Evolutionary conservation across 345 rosid genomes (phyloP).

Genomic region (Iberis pinnata): DNA sequence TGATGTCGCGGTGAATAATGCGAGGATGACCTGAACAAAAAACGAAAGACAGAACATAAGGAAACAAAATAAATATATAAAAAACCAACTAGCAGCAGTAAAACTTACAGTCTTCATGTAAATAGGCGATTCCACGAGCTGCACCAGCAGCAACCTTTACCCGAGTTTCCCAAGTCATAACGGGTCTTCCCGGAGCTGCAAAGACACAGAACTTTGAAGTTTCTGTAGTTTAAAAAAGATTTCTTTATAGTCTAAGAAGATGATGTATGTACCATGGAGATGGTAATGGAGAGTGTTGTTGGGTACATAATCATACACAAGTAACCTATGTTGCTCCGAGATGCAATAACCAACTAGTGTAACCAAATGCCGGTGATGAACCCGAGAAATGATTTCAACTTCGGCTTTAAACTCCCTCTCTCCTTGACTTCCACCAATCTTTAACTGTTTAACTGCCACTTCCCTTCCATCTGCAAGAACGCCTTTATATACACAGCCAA

Average conservation of each 20-base stretch:
- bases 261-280: conserved; percentile 65
- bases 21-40: conserved; percentile 96
- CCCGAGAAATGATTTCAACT: conserved; percentile 90
- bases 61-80: background rate
- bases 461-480: conserved; percentile 68
- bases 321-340: conserved; percentile 75
- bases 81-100: conserved; percentile 16
- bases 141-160: conserved; percentile 92
- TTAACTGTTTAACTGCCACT: conserved; percentile 90
- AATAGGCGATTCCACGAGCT: conserved; percentile 95
- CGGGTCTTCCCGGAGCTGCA: conserved; percentile 64
- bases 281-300: conserved; percentile 86
- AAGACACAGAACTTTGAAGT: conserved; percentile 10
- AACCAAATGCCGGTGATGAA: conserved; percentile 98
- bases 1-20: conserved; percentile 93
- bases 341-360: conserved; percentile 93
- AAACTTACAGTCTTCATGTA: conserved; percentile 93
- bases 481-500: conserved; percentile 97
- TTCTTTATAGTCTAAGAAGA: background rate
- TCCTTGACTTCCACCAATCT: conserved; percentile 94
- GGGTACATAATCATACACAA: conserved; percentile 79
- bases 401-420: conserved; percentile 96
- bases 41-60: background rate
- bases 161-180: conserved; percentile 80
- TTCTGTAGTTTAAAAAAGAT: background rate